These are phyloP conservation scores for Cladorrhinum sp. DNA, from an alignment of 2,329 filamentous ascomycete species.

Conservation along the genomic window DNA sequence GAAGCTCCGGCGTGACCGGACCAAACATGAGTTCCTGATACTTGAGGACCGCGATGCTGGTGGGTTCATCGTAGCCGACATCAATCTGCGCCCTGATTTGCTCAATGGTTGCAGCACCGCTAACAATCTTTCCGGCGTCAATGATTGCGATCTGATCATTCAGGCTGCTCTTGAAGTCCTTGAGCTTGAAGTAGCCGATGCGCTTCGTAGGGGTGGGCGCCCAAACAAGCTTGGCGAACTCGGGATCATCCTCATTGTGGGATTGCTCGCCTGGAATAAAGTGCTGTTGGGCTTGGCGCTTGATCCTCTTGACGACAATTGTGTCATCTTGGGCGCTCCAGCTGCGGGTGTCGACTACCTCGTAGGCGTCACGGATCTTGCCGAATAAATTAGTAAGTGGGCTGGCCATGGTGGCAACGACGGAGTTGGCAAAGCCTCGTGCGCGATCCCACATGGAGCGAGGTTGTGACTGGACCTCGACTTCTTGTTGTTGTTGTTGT, in stretches of 20 bases:
- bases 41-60: slow-evolving; percentile 30
- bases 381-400: slow-evolving; percentile 14
- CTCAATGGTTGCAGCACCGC: slow-evolving; percentile 12
- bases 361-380: slow-evolving; percentile 17
- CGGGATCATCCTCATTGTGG: slow-evolving; percentile 13
- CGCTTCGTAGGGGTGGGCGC: slow-evolving; percentile 23
- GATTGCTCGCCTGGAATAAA: slow-evolving; percentile 2
- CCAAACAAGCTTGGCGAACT: slow-evolving; percentile 27
- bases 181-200: slow-evolving; percentile 25
- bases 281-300: slow-evolving; percentile 17
- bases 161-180: slow-evolving; percentile 13
- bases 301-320: slow-evolving; percentile 28
- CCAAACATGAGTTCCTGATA: slow-evolving; percentile 19
- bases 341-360: slow-evolving; percentile 20
- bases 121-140: slow-evolving; percentile 18
- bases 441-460: slow-evolving; percentile 20
- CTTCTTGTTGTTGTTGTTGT: neutral
- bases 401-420: slow-evolving; percentile 22
- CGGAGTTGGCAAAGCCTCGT: slow-evolving; percentile 11
- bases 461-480: neutral
- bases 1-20: slow-evolving; percentile 2
- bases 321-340: slow-evolving; percentile 5
- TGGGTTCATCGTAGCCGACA: slow-evolving; percentile 13
- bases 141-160: slow-evolving; percentile 22
- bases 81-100: slow-evolving; percentile 9